Base-by-base conservation (phyloP, 2,329 filamentous ascomycete genomes). In the Aspergillus novofumigatus region DNA sequence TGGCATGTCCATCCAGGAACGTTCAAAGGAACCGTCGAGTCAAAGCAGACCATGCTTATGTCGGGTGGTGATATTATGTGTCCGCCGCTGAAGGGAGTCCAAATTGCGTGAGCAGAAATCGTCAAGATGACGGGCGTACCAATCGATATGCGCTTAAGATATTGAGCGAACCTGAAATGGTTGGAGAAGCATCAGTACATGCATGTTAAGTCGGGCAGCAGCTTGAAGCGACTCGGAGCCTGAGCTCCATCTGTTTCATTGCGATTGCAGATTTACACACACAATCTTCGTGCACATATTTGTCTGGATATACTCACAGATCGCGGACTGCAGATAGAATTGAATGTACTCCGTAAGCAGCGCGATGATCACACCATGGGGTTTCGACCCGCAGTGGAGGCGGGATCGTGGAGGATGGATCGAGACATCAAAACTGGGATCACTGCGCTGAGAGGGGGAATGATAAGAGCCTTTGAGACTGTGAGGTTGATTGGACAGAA, bases 1-100 rank as follows among this genome's bases (percentile, higher is more conserved):
- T 63, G 59, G 70, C 68, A 64, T 65, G 62, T 61, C 61, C 63
- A 61, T 54, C 57, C 59, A 53, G 63, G 55, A 66, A 63, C 65
- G 60, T 63, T 65, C 57, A 57, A 53, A 48, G 49, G 57, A 52
- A 60, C 55, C 50, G 54, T 58, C 49, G 48, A 52, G 51, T 50
- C 53, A 59, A 59, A 59, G 54, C 54, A 32, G 59, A 59, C 50
- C 65, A 67, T 67, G 56, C 63, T 67, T 64, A 60, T 60, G 58
- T 52, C 47, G 38, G 28, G 49, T 55, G 35, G 52, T 42, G 55
- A 56, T 28, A 10, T 9, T 26, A 11, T 28, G 45, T 47, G 28
- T 26, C 51, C 35, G 51, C 21, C 20, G 51, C 38, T 62, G 42
- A 53, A 58, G 38, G 50, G 29, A 48, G 14, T 17, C 29, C 26